A percentile compares a stretch with the other conserved stretches of the same genome.
phyloP scores from a whole-genome alignment of 495 filamentous ascomycete genomes.

The Neurospora pannonica region DNA sequence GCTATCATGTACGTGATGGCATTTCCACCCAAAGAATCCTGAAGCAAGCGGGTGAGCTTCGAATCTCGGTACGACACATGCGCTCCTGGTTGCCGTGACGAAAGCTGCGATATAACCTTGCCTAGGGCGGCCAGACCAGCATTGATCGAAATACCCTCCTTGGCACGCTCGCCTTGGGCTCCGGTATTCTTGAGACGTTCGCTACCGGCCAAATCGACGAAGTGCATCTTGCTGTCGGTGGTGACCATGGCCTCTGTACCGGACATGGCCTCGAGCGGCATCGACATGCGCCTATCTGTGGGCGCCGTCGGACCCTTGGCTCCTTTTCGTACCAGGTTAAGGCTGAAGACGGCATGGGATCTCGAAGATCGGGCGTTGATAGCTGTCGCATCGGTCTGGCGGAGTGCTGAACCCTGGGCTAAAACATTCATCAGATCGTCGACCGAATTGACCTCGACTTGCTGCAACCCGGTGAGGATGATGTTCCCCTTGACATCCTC shows the following conservation, averaged over 20 bases:
- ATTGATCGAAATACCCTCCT: constrained; percentile 98
- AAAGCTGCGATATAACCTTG: constrained; percentile 97
- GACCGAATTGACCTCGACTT: constrained; percentile 83
- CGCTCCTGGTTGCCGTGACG: constrained; percentile 73
- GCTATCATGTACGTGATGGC: constrained; percentile 99
- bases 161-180: constrained; percentile 88
- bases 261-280: constrained; percentile 74
- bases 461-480: constrained; percentile 76
- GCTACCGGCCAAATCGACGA: constrained; percentile 96
- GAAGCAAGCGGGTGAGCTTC: constrained; percentile 85
- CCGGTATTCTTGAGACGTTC: constrained; percentile 96
- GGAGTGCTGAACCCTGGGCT: constrained; percentile 86
- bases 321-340: constrained; percentile 88
- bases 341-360: constrained; percentile 93
- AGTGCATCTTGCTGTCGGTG: constrained; percentile 96
- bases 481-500: constrained; percentile 96
- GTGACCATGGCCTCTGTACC: constrained; percentile 61
- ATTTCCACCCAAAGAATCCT: constrained; percentile 96
- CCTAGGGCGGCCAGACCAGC: constrained; percentile 89
- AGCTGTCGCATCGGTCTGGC: constrained; percentile 97
- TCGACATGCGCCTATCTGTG: constrained; percentile 77
- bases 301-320: constrained; percentile 44
- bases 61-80: constrained; percentile 99
- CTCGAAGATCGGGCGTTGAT: constrained; percentile 99
- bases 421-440: constrained; percentile 84